Evolutionary conservation across 2,329 filamentous ascomycete genomes (phyloP).

Genomic region (Sporothrix euskadiensis): DNA sequence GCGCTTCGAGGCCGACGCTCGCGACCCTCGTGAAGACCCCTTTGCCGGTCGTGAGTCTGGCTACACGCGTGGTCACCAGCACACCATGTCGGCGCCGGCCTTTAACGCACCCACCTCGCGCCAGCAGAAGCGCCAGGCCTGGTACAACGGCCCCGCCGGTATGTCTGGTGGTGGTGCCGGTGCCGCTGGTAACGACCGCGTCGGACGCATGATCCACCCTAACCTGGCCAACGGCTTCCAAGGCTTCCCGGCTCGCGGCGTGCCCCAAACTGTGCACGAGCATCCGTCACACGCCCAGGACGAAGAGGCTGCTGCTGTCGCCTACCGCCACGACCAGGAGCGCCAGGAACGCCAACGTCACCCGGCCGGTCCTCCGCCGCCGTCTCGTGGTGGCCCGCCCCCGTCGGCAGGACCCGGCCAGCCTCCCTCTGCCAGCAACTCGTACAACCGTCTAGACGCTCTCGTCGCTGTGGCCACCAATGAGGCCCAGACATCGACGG

Average conservation of each 20-base stretch:
- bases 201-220: constrained; percentile 60
- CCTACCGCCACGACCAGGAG: constrained; percentile 7
- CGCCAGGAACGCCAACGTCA: neutral
- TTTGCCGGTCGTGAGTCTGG: neutral
- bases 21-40: neutral
- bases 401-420: neutral
- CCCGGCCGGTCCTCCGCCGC: neutral
- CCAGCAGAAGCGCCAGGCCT: constrained; percentile 67
- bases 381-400: neutral
- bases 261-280: constrained; percentile 32
- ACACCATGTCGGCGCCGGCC: constrained; percentile 61
- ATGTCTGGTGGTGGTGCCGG: neutral
- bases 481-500: constrained; percentile 28
- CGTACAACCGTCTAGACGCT: constrained; percentile 30
- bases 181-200: constrained; percentile 40
- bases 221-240: constrained; percentile 42
- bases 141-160: constrained; percentile 61
- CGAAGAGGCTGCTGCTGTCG: neutral
- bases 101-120: constrained; percentile 52
- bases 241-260: constrained; percentile 31
- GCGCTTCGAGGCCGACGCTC: constrained; percentile 54
- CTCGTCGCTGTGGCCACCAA: constrained; percentile 34
- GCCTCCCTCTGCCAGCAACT: neutral
- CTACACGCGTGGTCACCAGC: constrained; percentile 48
- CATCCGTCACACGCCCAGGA: constrained; percentile 19